Percentiles rank a stretch among this genome's conserved stretches.
These are phyloP conservation scores for Sonneratia alba DNA, from an alignment of 345 rosid genomes.

Conservation along the genomic window DNA sequence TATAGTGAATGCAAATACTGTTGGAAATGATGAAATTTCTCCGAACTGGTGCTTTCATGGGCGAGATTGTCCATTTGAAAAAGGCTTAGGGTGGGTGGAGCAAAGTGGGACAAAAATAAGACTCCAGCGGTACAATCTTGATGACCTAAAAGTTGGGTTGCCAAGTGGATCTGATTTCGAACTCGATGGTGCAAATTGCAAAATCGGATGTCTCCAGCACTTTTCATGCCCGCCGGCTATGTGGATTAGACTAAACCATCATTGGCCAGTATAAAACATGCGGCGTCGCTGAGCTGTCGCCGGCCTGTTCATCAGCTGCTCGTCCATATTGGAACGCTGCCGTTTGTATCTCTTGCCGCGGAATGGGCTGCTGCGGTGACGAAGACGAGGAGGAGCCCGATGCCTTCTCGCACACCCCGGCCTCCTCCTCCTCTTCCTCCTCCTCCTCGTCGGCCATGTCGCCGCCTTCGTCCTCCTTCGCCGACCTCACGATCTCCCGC, in stretches of 20 bases:
- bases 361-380: slow-evolving; percentile 46
- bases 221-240: background rate
- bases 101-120: too few relatives aligned
- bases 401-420: slow-evolving; percentile 11
- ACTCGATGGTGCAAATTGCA: too few relatives aligned
- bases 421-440: slow-evolving; percentile 7
- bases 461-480: background rate
- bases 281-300: background rate
- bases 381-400: slow-evolving; percentile 19
- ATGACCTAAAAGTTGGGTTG: too few relatives aligned
- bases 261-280: background rate
- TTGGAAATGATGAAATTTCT: too few relatives aligned
- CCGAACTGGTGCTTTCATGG: too few relatives aligned
- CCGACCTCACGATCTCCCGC: slow-evolving; percentile 29
- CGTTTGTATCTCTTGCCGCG: background rate
- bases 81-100: too few relatives aligned
- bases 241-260: background rate
- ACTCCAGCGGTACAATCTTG: too few relatives aligned
- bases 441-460: background rate
- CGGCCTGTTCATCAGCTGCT: background rate
- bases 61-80: too few relatives aligned
- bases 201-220: too few relatives aligned
- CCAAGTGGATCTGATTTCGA: too few relatives aligned
- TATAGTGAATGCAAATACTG: too few relatives aligned
- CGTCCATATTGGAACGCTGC: background rate